phyloP scores from a whole-genome alignment of 1,284 basidiomycete genomes.

The Laetiporus sulphureus region DNA sequence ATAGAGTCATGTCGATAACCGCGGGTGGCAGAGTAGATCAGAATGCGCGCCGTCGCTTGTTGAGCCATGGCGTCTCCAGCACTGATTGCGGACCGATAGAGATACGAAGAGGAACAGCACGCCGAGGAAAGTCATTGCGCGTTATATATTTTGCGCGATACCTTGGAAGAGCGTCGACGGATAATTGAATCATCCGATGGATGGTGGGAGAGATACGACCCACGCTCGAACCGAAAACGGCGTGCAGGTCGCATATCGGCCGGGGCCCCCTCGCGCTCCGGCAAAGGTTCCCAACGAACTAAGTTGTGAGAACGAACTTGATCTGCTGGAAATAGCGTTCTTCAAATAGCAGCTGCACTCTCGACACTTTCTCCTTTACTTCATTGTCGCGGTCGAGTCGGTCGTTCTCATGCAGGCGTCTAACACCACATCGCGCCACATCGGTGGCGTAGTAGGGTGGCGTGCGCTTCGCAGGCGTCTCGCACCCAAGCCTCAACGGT shows the following conservation, averaged over 20 bases:
- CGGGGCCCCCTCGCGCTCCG: too few species aligned
- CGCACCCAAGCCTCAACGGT: slow-evolving; percentile 72
- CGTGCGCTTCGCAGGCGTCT: slow-evolving; percentile 72
- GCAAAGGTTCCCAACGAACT: too few species aligned
- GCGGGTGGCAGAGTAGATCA: slow-evolving; percentile 8
- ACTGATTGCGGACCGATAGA: not conserved
- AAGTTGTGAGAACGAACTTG: too few species aligned
- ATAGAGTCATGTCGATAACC: slow-evolving; percentile 9
- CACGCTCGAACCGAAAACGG: too few species aligned
- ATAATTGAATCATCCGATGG: too few species aligned
- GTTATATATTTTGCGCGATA: too few species aligned
- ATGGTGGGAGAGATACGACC: too few species aligned
- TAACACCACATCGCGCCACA: slow-evolving; percentile 68
- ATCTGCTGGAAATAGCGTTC: too few species aligned
- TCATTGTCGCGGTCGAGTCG: not conserved
- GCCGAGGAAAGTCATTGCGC: too few species aligned
- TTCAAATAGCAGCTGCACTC: slow-evolving; percentile 35
- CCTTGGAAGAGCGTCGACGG: too few species aligned
- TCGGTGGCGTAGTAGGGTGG: too few species aligned
- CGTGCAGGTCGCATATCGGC: too few species aligned
- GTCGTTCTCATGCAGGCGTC: slow-evolving; percentile 38
- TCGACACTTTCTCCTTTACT: slow-evolving; percentile 1
- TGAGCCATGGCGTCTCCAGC: slow-evolving; percentile 1
- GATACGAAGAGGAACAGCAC: not conserved
- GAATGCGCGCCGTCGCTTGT: slow-evolving; percentile 7